These are phyloP conservation scores for Jatropha multifida DNA, from an alignment of 441 rosid genomes.

Conservation along the genomic window DNA sequence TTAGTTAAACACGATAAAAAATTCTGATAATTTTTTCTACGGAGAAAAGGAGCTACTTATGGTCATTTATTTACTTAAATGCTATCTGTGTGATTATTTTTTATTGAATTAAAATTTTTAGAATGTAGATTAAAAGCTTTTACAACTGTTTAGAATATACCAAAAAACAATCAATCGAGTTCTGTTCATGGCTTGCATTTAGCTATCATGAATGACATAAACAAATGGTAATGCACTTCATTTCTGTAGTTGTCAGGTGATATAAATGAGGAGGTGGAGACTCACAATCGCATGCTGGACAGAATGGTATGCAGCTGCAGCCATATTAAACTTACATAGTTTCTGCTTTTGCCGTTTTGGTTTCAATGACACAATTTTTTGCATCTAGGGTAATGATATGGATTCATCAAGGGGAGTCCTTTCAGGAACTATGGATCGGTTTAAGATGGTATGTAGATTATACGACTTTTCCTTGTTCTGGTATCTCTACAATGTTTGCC, in stretches of 20 bases:
- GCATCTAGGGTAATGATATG: constrained; percentile 86
- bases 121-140: not conserved
- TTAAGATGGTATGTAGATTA: constrained; percentile 65
- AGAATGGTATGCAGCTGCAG: constrained; percentile 62
- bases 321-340: not conserved
- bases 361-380: constrained; percentile 21
- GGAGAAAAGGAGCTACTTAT: not conserved
- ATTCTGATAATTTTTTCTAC: too few species aligned
- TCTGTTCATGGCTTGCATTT: not conserved
- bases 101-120: not conserved
- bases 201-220: not conserved
- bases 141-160: not conserved
- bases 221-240: constrained; percentile 14
- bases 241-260: constrained; percentile 80
- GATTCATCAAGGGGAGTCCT: constrained; percentile 93
- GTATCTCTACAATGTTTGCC: not conserved
- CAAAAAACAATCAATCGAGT: constrained; percentile 4
- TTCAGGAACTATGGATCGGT: constrained; percentile 97
- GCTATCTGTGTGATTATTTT: not conserved
- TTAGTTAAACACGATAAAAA: too few species aligned
- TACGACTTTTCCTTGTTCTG: not conserved
- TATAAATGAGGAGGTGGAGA: constrained; percentile 89
- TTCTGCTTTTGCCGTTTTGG: constrained; percentile 23
- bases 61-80: not conserved
- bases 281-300: constrained; percentile 87